Percentiles rank a stretch among this genome's conserved stretches.
Evolutionary conservation across 257 asterid genomes (phyloP).

Genomic region (Solanum clarkiae): DNA sequence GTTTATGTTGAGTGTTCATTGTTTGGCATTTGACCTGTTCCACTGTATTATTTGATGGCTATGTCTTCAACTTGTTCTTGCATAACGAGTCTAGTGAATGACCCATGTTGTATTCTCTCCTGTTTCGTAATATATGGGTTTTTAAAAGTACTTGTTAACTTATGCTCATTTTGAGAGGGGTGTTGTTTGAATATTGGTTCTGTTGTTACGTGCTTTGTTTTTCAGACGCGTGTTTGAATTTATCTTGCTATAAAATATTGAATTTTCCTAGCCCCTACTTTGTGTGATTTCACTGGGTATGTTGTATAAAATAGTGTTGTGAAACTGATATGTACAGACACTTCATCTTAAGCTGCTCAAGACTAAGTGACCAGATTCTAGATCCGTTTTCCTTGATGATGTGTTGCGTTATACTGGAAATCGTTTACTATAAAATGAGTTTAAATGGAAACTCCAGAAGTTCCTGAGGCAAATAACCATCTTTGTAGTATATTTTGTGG

Average conservation of each 20-base stretch:
- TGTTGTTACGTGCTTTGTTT: neutral
- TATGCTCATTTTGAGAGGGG: neutral
- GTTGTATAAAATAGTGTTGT: neutral
- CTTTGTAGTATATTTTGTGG: neutral
- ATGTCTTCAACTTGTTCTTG: conserved; percentile 25
- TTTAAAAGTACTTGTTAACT: conserved; percentile 4
- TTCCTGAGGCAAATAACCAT: neutral
- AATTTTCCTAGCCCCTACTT: too few relatives aligned
- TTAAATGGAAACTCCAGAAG: neutral
- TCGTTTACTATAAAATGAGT: neutral
- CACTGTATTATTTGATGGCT: conserved; percentile 27
- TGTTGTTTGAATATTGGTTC: neutral
- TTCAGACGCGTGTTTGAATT: neutral
- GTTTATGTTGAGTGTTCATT: neutral
- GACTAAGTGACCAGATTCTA: neutral
- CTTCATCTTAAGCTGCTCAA: neutral
- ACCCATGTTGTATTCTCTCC: neutral
- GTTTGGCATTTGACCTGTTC: neutral
- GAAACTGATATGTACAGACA: neutral
- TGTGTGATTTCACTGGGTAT: too few relatives aligned
- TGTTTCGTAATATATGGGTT: neutral
- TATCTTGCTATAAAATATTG: neutral
- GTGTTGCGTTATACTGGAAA: neutral
- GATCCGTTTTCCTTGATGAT: neutral
- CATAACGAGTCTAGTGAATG: conserved; percentile 6